Evolutionary conservation across 2,329 filamentous ascomycete species (phyloP).

Genomic region (Colletotrichum acutatum): DNA sequence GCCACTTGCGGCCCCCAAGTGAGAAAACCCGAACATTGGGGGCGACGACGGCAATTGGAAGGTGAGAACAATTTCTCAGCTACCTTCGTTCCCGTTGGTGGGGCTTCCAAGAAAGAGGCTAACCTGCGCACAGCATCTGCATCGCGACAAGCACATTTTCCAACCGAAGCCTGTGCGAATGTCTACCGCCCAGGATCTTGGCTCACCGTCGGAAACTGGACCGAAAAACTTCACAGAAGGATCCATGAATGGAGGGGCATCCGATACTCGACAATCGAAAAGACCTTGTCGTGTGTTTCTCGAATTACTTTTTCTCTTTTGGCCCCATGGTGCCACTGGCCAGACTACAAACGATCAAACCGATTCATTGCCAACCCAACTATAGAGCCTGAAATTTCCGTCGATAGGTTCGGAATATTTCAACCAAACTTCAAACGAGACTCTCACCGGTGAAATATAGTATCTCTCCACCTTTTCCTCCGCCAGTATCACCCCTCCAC

Average conservation of each 20-base stretch:
- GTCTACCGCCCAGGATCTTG: constrained; percentile 1
- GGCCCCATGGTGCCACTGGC: not conserved
- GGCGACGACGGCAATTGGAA: not conserved
- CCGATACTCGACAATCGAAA: constrained; percentile 21
- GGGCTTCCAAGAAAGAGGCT: not conserved
- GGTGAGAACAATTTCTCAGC: not conserved
- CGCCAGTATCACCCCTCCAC: constrained; percentile 11
- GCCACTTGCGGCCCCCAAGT: constrained; percentile 11
- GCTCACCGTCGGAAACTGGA: constrained; percentile 26
- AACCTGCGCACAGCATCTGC: not conserved
- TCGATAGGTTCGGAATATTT: constrained; percentile 32
- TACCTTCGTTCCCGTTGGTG: not conserved
- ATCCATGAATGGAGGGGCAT: not conserved
- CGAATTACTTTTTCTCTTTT: not conserved
- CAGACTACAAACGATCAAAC: constrained; percentile 12
- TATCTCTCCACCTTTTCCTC: constrained; percentile 24
- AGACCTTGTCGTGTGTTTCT: constrained; percentile 5
- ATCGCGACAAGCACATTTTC: constrained; percentile 3
- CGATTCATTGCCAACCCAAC: constrained; percentile 23
- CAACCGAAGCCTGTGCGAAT: constrained; percentile 23
- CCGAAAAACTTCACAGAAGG: not conserved
- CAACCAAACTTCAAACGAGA: constrained; percentile 30
- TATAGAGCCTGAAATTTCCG: constrained; percentile 30
- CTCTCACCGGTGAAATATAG: constrained; percentile 33
- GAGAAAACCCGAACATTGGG: constrained; percentile 11